Conservation (phyloP, 106 monocot genomes). For the Dendrobium officinale region DNA sequence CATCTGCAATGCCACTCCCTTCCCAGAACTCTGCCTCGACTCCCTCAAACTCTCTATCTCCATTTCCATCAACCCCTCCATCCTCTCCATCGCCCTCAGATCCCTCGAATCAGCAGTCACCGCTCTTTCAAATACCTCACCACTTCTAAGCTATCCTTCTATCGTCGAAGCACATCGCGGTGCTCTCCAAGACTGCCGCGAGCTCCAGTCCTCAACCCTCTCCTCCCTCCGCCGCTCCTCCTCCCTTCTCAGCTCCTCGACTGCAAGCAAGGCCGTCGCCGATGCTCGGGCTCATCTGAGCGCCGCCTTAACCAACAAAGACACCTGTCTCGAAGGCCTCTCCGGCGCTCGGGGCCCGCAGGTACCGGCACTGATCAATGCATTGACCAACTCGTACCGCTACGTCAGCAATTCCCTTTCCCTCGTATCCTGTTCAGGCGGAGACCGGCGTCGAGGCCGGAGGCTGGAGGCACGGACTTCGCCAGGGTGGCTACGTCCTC, state of each 20-base stretch:
- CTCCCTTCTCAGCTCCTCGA: constrained; percentile 19
- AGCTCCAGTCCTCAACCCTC: constrained; percentile 56
- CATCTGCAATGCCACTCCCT: constrained; percentile 58
- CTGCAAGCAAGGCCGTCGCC: constrained; percentile 11
- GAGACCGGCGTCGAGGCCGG: constrained; percentile 1
- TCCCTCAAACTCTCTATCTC: constrained; percentile 52
- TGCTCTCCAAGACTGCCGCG: constrained; percentile 65
- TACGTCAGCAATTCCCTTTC: constrained; percentile 55
- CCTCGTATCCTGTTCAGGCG: constrained; percentile 19
- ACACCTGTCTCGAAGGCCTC: constrained; percentile 79
- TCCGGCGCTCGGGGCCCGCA: constrained; percentile 24
- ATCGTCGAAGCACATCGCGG: constrained; percentile 38
- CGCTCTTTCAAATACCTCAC: constrained; percentile 23
- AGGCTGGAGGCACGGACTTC: constrained; percentile 5
- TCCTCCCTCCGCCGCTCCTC: constrained; percentile 43
- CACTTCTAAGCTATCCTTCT: constrained; percentile 8
- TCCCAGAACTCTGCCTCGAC: constrained; percentile 48
- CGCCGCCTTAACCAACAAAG: constrained; percentile 70
- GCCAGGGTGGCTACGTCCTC: constrained; percentile 28
- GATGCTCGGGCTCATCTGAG: constrained; percentile 46
- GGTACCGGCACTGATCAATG: constrained; percentile 11
- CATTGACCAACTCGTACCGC: constrained; percentile 28
- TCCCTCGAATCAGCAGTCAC: constrained; percentile 43
- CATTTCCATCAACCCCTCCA: constrained; percentile 30
- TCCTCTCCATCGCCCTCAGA: constrained; percentile 28